Conservation (phyloP, 1,139 yeast genomes). For the Williopsis jadinii region DNA sequence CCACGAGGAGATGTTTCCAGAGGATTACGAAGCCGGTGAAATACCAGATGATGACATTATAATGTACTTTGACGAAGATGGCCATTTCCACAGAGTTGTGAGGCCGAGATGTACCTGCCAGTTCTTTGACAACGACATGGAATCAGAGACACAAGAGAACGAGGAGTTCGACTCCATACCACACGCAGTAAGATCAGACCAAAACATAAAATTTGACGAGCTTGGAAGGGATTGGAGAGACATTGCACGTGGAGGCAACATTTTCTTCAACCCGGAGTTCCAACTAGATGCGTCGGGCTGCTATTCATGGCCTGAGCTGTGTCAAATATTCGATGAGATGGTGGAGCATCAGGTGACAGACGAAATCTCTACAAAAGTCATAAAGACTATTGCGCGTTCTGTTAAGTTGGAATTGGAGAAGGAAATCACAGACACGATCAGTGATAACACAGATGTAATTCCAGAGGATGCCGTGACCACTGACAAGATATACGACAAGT, state of each 20-base stretch:
- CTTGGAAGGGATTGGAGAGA: constrained; percentile 66
- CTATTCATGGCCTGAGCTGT: constrained; percentile 28
- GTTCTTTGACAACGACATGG: constrained; percentile 28
- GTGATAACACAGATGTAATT: constrained; percentile 10
- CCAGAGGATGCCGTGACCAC: constrained; percentile 32
- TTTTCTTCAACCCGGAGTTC: constrained; percentile 22
- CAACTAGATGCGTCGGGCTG: constrained; percentile 12
- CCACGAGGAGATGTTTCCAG: constrained; percentile 17
- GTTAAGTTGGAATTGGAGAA: constrained; percentile 36
- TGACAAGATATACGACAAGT: constrained; percentile 41
- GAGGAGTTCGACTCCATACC: constrained; percentile 18
- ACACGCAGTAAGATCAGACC: constrained; percentile 31
- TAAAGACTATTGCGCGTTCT: constrained; percentile 46
- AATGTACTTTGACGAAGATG: constrained; percentile 25
- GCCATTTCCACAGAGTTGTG: constrained; percentile 21
- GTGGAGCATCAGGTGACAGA: constrained; percentile 27
- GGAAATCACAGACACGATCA: constrained; percentile 23
- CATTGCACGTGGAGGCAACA: constrained; percentile 52
- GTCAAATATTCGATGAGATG: constrained; percentile 27
- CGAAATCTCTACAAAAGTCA: constrained; percentile 33
- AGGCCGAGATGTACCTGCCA: constrained; percentile 31
- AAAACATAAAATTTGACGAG: constrained; percentile 43
- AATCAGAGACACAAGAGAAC: constrained; percentile 13
- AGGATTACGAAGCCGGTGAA: constrained; percentile 26
- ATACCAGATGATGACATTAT: constrained; percentile 18